A percentile compares a stretch with the other conserved stretches of the same genome.
Conservation (phyloP, 768 basidiomycete species). For the Guyanaporus albipodus region DNA sequence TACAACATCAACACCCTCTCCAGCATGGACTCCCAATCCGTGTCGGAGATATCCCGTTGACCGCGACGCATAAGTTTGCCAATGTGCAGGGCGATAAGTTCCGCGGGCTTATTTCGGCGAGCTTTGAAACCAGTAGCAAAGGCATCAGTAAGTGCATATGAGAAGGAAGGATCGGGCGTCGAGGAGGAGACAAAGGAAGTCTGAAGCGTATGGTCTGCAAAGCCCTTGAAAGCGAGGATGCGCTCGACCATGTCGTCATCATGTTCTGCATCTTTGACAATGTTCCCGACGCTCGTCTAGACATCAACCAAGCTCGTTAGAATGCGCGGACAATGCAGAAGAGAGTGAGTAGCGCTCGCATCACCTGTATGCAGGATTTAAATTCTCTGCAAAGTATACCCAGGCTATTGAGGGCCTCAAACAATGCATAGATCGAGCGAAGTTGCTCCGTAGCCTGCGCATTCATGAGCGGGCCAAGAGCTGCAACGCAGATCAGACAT, state of each 20-base stretch:
- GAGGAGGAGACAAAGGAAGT: constrained; percentile 46
- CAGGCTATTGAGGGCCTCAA: constrained; percentile 52
- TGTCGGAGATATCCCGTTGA: constrained; percentile 64
- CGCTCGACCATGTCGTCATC: constrained; percentile 79
- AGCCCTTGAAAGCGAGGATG: constrained; percentile 63
- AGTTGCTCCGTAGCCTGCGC: constrained; percentile 43
- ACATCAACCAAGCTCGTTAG: neutral
- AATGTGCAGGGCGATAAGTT: constrained; percentile 89
- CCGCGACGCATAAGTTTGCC: constrained; percentile 86
- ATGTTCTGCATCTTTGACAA: constrained; percentile 56
- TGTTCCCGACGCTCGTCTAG: constrained; percentile 54
- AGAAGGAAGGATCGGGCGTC: constrained; percentile 52
- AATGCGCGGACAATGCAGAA: neutral
- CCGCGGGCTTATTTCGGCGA: constrained; percentile 79
- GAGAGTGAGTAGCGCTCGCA: neutral
- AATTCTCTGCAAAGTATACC: constrained; percentile 58
- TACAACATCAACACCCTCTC: constrained; percentile 71
- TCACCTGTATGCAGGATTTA: constrained; percentile 56
- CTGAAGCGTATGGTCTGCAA: constrained; percentile 47
- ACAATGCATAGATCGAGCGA: constrained; percentile 54
- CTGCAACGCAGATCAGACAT: constrained; percentile 31
- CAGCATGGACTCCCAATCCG: constrained; percentile 57
- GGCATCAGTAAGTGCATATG: constrained; percentile 66
- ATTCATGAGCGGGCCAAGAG: constrained; percentile 50
- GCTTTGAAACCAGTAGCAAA: constrained; percentile 73